Base-by-base conservation (phyloP, 306 rosid genomes). In the Urtica urens region DNA sequence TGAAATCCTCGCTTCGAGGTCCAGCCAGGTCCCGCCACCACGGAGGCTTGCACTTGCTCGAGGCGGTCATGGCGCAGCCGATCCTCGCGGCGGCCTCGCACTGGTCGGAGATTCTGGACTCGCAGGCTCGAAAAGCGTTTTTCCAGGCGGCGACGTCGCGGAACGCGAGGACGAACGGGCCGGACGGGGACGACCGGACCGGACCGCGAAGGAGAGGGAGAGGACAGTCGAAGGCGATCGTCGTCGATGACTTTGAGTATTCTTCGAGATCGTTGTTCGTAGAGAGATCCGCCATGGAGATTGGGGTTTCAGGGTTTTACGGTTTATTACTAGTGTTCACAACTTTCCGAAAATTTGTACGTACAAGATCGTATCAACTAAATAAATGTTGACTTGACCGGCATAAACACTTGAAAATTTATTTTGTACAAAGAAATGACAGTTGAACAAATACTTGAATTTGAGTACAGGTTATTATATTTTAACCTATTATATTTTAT, bases 1-100 rank as follows among this genome's bases (percentile, higher is more conserved):
- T 76, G 59, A 78, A 16, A 58, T 77, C 85, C 16, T 56, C 38
- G 5, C 40, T 64, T 31, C 63, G 74, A 44, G 34, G 59, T 20
- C 75, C 79, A 2, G 57, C 22, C 63, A 85, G 31, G 40, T 42
- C 38, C 41, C 65, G 72, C 97, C 95, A 85, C 92, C 97, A 84
- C 3, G 85, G 82, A 29, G 84, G 87, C 75, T 74, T 73, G 13
- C 80, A 78, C 57, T 59, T 73, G 45, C 38, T 45, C 30, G 80
- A 63, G 2, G 80, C 75, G 35, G 53, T 53, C 26, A 78, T 34
- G 10, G 80, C 61, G 58, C 84, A 78, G 12, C 75, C 84, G 49
- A 73, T 58, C 73, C 94, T 72, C 6, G 92, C 86, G 6, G 92
- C 94, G 25, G 67, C 72, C 58, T 64, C 76, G 59, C 97, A 90